Conservation (phyloP, 495 filamentous ascomycete genomes). For the Penicillium coffeae region DNA sequence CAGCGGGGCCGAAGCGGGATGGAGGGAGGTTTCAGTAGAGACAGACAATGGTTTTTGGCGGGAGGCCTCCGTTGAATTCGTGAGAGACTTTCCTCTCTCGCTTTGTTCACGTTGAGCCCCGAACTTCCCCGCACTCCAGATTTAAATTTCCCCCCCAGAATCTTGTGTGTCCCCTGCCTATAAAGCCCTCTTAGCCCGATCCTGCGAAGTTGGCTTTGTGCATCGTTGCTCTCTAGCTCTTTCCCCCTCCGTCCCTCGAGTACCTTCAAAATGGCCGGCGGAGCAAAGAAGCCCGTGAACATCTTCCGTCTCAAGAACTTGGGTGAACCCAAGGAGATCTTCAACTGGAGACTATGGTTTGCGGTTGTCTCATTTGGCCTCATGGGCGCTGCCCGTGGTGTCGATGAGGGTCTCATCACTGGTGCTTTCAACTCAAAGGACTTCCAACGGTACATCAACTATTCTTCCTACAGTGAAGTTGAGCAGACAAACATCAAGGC, state of each 20-base stretch:
- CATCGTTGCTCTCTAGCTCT: neutral
- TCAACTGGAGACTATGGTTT: conserved; percentile 65
- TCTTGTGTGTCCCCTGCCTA: too few relatives aligned
- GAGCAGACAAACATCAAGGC: conserved; percentile 59
- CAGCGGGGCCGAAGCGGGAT: too few relatives aligned
- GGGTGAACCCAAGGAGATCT: conserved; percentile 53
- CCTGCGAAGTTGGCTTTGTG: neutral
- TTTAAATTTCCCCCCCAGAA: too few relatives aligned
- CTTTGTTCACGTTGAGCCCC: too few relatives aligned
- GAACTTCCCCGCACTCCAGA: too few relatives aligned
- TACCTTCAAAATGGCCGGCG: conserved; percentile 54
- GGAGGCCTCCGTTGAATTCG: too few relatives aligned
- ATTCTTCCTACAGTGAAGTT: conserved; percentile 50
- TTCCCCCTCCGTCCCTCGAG: neutral
- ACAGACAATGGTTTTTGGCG: too few relatives aligned
- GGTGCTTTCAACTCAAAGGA: conserved; percentile 61
- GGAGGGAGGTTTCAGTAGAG: too few relatives aligned
- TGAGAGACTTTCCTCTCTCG: too few relatives aligned
- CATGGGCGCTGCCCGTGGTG: conserved; percentile 59
- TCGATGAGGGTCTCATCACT: conserved; percentile 72
- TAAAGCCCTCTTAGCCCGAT: neutral
- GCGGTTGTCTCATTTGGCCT: conserved; percentile 64
- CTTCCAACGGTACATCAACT: conserved; percentile 56
- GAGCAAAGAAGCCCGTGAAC: conserved; percentile 62
- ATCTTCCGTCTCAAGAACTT: conserved; percentile 57